Conservation (phyloP, 164 flowering plant genomes). For the Magnolia changhungtana region DNA sequence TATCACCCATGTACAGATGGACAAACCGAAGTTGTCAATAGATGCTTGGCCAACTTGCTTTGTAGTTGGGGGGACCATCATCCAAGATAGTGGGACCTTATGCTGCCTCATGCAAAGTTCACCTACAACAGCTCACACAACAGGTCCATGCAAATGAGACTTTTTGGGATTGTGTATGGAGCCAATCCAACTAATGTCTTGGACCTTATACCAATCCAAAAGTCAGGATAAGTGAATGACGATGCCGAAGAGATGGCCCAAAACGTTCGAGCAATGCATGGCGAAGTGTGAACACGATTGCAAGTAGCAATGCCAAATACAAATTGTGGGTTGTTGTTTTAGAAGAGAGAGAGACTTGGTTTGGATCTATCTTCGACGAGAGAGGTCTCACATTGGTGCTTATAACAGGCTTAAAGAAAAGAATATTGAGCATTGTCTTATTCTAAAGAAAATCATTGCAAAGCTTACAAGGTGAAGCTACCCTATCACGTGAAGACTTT, state of each 20-base stretch:
- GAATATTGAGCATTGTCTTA: background rate
- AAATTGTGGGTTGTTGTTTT: background rate
- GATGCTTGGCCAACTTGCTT: background rate
- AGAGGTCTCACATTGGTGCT: background rate
- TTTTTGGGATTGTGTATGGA: background rate
- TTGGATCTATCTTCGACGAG: background rate
- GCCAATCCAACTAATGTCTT: background rate
- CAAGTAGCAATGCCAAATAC: background rate
- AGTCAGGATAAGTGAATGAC: background rate
- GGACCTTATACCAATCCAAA: background rate
- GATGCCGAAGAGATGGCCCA: background rate
- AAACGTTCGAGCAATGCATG: background rate
- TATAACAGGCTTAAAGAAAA: background rate
- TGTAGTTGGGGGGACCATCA: background rate
- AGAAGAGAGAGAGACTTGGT: background rate
- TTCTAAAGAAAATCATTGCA: background rate
- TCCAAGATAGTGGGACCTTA: background rate
- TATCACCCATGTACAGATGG: conserved; percentile 4
- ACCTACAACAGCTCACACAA: background rate
- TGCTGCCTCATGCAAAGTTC: background rate
- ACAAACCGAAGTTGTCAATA: background rate
- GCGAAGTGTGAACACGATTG: background rate
- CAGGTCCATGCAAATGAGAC: background rate
- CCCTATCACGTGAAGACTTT: background rate
- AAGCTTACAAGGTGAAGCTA: background rate